Base-by-base conservation (phyloP, 805 yeast genomes). In the Spathaspora passalidarum region DNA sequence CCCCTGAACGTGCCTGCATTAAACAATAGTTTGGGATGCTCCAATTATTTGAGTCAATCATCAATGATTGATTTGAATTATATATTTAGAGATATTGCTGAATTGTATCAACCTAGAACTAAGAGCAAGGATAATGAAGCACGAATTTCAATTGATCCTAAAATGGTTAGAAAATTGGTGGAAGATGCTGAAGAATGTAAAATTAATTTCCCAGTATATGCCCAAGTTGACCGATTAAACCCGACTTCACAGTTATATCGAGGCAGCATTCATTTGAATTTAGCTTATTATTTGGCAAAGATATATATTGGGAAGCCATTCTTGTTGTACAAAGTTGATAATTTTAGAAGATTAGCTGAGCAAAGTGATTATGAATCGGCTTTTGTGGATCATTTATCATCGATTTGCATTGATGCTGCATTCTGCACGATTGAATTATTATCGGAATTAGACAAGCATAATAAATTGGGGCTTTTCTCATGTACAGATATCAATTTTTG, bases 251-350 rank as follows among this genome's bases (percentile, higher is more conserved):
- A n/a, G 17, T 10, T 38, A 10, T 52, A 40, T 19, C 26, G 56
- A 20, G 54, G 43, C n/a, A 44, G 47, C 32, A 44, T 42, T 13
- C 56, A 52, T 46, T 44, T 52, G 21, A 49, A 46, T 16, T 39
- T 52, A n/a, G 41, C 43, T 17, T 52, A 48, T 38, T 51, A 47
- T 38, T 29, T 52, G 22, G 56, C 51, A 13, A 52, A 51, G 29
- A 52, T 52, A 9, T 52, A 52, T 39, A 44, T 52, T 35, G 56
- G 56, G 6, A 52, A 52, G 21, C 56, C 56, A 14, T 51, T 52
- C 40, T 43, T 52, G 14, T 37, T 51, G 18, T 52, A 49, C 36
- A 46, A 52, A 29, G 49, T 52, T 23, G 56, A 52, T 21, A 52
- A 52, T 20, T 32, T 38, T 26, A 23, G 40, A 22, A 13, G 38